Conservation (phyloP, 108 stramenopile genomes). For the Cyclotella baltica region DNA sequence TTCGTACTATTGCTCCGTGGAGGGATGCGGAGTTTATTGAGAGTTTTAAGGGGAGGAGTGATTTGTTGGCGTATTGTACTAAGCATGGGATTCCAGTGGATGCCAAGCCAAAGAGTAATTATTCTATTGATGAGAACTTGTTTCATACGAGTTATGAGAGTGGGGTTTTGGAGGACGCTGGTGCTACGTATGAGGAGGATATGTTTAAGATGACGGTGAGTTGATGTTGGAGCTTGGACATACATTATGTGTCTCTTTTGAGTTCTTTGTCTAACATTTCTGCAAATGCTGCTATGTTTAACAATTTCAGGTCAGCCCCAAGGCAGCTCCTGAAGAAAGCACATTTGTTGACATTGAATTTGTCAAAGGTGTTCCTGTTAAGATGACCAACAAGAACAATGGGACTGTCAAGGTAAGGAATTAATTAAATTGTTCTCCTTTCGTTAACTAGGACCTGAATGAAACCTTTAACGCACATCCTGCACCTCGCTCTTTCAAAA, state of each 20-base stretch:
- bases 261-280: neutral
- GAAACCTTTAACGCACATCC: no score
- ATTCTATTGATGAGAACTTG: constrained; percentile 98
- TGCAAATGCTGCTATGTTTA: neutral
- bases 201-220: constrained; percentile 96
- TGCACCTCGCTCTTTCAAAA: neutral
- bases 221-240: neutral
- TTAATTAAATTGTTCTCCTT: neutral
- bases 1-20: constrained; percentile 98
- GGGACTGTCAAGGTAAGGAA: constrained; percentile 76
- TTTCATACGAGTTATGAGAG: constrained; percentile 99
- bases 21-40: constrained; percentile 96
- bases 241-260: neutral
- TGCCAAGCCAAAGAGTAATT: constrained; percentile 95
- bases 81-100: constrained; percentile 97
- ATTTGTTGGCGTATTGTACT: constrained; percentile 96
- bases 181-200: constrained; percentile 78
- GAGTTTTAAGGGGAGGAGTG: constrained; percentile 93
- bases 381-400: constrained; percentile 92
- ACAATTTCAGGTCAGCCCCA: constrained; percentile 62
- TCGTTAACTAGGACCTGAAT: neutral
- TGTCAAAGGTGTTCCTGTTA: constrained; percentile 92
- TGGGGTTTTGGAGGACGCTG: constrained; percentile 94
- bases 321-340: constrained; percentile 88
- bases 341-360: constrained; percentile 90